A percentile compares a stretch with the other conserved stretches of the same genome.
Conservation (phyloP, 768 basidiomycete species). For the Mycena filopes region DNA sequence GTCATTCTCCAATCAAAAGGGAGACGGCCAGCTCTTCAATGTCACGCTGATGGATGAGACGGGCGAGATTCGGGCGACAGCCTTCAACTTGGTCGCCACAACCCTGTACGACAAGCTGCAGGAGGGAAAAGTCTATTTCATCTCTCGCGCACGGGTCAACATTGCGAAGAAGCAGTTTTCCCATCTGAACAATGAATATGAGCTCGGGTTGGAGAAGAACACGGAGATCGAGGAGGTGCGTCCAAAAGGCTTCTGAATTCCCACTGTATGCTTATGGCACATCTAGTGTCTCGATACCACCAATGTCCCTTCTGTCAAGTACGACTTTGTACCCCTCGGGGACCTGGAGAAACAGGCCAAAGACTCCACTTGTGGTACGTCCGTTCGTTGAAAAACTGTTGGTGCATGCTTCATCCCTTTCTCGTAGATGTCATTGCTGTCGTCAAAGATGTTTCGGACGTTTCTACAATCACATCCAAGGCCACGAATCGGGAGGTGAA, state of each 20-base stretch:
- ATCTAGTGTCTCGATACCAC: constrained; percentile 82
- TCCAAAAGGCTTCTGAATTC: constrained; percentile 13
- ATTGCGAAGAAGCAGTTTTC: constrained; percentile 98
- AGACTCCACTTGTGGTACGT: constrained; percentile 85
- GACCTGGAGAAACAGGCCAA: constrained; percentile 73
- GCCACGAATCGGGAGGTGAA: constrained; percentile 74
- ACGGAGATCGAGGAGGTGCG: constrained; percentile 88
- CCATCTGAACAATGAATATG: constrained; percentile 91
- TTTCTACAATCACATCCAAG: constrained; percentile 81
- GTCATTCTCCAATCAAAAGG: constrained; percentile 88
- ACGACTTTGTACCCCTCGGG: constrained; percentile 78
- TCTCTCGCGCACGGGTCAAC: constrained; percentile 91
- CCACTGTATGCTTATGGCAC: constrained; percentile 4
- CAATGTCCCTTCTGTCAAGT: constrained; percentile 85
- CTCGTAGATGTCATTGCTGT: constrained; percentile 85
- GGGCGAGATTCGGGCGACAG: constrained; percentile 91
- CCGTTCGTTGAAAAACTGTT: constrained; percentile 7
- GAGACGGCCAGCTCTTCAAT: constrained; percentile 95
- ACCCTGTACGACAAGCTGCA: constrained; percentile 85
- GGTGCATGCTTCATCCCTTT: constrained; percentile 22
- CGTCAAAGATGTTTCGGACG: constrained; percentile 79
- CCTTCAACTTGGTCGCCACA: constrained; percentile 88
- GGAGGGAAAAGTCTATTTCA: constrained; percentile 92
- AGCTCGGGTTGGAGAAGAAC: constrained; percentile 84
- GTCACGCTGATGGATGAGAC: constrained; percentile 95